Evolutionary conservation across 73 alveolate species (phyloP).

Genomic region (Tetrahymena malaccensis): DNA sequence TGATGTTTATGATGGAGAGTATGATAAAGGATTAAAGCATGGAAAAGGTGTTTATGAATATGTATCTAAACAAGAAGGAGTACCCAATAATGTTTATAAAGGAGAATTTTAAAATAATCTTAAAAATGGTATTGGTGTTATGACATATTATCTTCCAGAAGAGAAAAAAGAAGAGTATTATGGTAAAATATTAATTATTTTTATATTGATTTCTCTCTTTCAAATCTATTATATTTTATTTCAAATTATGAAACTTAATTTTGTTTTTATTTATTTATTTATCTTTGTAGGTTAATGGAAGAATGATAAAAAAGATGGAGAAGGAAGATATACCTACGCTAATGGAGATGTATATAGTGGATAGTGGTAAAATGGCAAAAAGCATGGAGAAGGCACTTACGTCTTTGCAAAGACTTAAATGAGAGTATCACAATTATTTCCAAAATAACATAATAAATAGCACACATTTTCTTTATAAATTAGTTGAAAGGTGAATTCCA

Average conservation of each 20-base stretch:
- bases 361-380: constrained; percentile 59
- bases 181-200: constrained; percentile 20
- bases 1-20: constrained; percentile 78
- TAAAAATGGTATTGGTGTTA: constrained; percentile 88
- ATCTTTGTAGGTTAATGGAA: constrained; percentile 74
- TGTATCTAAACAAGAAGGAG: constrained; percentile 42
- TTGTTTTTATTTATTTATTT: background rate
- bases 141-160: constrained; percentile 38
- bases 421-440: constrained; percentile 45
- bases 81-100: constrained; percentile 58
- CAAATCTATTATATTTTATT: background rate
- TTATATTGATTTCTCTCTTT: background rate
- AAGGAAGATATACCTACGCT: constrained; percentile 79
- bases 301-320: constrained; percentile 75
- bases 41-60: background rate
- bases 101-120: constrained; percentile 74
- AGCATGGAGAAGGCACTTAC: constrained; percentile 46
- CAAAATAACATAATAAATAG: background rate
- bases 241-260: background rate
- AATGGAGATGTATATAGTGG: constrained; percentile 89
- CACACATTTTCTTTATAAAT: background rate
- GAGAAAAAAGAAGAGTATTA: constrained; percentile 83
- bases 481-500: constrained; percentile 83
- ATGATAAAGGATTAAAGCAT: constrained; percentile 59
- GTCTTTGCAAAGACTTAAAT: constrained; percentile 54